phyloP scores from a whole-genome alignment of 192 early-diverging fungal species.

The Podila epigama region DNA sequence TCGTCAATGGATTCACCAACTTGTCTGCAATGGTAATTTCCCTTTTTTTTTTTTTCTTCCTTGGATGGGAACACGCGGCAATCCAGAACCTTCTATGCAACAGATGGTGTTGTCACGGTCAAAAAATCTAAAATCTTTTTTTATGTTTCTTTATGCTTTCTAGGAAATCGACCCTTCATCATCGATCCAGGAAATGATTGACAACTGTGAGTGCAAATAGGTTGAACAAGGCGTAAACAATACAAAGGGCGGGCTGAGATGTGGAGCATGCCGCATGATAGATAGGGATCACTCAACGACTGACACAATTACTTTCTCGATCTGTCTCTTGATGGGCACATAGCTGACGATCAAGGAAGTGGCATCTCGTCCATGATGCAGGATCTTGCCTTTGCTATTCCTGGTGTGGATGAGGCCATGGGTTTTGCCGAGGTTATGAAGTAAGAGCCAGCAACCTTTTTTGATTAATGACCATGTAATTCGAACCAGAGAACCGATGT shows the following conservation, averaged over 20 bases:
- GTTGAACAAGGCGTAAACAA: background rate
- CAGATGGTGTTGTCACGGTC: background rate
- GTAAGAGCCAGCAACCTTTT: constrained; percentile 47
- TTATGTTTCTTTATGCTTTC: background rate
- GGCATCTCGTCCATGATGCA: constrained; percentile 90
- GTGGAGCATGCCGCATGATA: too few species aligned
- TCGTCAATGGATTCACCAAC: too few species aligned
- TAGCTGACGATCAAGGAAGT: constrained; percentile 70
- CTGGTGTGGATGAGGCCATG: constrained; percentile 99
- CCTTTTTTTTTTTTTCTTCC: background rate
- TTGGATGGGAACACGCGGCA: too few species aligned
- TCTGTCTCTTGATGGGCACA: background rate
- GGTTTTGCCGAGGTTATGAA: constrained; percentile 99
- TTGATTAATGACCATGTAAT: background rate
- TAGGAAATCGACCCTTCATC: constrained; percentile 99
- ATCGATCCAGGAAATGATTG: constrained; percentile 99
- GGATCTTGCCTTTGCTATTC: constrained; percentile 99
- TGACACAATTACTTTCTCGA: constrained; percentile 8
- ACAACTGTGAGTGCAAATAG: constrained; percentile 68
- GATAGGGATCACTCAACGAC: background rate
- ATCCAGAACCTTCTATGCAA: too few species aligned
- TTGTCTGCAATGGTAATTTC: constrained; percentile 89
- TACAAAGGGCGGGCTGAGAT: too few species aligned
- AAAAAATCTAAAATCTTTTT: background rate
- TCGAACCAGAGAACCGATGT: background rate